Evolutionary conservation across 495 filamentous ascomycete genomes (phyloP).

Genomic region (Acidiella bohemica): DNA sequence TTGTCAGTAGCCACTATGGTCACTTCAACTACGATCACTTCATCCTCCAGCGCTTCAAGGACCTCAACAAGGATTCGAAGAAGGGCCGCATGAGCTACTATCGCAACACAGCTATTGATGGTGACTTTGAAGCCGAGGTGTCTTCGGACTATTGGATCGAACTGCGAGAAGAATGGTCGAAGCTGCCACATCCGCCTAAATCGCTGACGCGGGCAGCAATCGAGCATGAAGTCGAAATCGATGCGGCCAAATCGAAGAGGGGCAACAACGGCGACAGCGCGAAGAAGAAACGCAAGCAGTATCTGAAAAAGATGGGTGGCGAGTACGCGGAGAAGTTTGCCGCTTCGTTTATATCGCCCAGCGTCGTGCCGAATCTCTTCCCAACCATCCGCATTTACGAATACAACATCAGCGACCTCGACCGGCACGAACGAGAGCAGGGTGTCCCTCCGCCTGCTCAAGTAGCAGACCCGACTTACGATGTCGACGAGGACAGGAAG

Average conservation of each 20-base stretch:
- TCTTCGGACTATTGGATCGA: slow-evolving; percentile 67
- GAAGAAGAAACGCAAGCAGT: slow-evolving; percentile 28
- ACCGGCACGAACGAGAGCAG: slow-evolving; percentile 24
- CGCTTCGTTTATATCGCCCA: slow-evolving; percentile 63
- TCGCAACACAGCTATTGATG: slow-evolving; percentile 13
- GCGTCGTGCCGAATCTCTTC: slow-evolving; percentile 86
- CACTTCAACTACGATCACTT: slow-evolving; percentile 99
- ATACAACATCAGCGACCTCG: slow-evolving; percentile 82
- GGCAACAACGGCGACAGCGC: slow-evolving; percentile 39
- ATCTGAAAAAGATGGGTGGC: slow-evolving; percentile 56
- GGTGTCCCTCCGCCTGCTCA: neutral
- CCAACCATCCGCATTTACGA: slow-evolving; percentile 75
- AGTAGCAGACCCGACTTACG: neutral
- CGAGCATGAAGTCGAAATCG: slow-evolving; percentile 27
- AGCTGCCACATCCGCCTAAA: slow-evolving; percentile 46
- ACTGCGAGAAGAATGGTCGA: slow-evolving; percentile 63
- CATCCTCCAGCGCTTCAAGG: slow-evolving; percentile 72
- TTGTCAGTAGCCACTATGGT: slow-evolving; percentile 66
- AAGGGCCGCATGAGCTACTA: slow-evolving; percentile 31
- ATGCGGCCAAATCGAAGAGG: slow-evolving; percentile 19
- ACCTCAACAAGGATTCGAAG: slow-evolving; percentile 48
- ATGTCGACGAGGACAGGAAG: slow-evolving; percentile 6
- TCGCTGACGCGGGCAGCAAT: neutral
- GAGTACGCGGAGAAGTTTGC: slow-evolving; percentile 75
- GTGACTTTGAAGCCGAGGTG: slow-evolving; percentile 44